Percentiles rank a stretch among this genome's conserved stretches.
Conservation (phyloP, 352 stramenopile species). For the Achlya hypogyna region DNA sequence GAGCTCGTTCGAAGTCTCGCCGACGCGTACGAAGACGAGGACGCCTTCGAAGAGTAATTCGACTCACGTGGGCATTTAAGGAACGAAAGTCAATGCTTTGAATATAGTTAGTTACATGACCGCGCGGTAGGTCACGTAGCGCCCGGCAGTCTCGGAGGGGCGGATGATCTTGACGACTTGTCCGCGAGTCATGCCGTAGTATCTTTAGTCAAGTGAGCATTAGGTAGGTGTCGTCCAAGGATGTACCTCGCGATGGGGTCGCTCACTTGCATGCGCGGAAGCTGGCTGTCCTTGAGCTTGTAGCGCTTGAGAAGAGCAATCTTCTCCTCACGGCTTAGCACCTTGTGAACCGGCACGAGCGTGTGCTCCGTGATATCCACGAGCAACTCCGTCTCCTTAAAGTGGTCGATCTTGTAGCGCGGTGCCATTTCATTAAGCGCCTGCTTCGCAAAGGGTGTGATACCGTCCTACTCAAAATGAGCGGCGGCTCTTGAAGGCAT, state of each 20-base stretch:
- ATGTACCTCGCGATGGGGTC: conserved; percentile 97
- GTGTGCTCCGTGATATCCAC: conserved; percentile 99
- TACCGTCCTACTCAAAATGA: conserved; percentile 43
- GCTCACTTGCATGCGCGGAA: conserved; percentile 97
- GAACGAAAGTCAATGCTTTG: too few species aligned
- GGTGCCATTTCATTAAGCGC: conserved; percentile 93
- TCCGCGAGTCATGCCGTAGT: conserved; percentile 89
- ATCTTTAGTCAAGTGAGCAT: not conserved
- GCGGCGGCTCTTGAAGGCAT: not conserved
- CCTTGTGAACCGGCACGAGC: conserved; percentile 97
- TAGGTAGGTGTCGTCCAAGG: conserved; percentile 37
- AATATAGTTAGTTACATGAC: conserved; percentile 86
- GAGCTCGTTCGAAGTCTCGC: not conserved
- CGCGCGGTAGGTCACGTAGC: conserved; percentile 99
- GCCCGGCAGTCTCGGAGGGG: conserved; percentile 96
- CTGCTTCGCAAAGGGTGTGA: conserved; percentile 97
- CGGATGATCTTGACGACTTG: conserved; percentile 99
- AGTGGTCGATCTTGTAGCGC: conserved; percentile 93
- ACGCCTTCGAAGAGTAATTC: conserved; percentile 5
- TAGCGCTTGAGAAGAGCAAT: conserved; percentile 97
- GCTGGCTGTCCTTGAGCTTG: conserved; percentile 97
- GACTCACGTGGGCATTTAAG: too few species aligned
- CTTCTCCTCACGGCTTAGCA: conserved; percentile 96
- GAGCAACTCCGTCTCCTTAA: conserved; percentile 98
- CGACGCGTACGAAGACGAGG: conserved; percentile 2